A percentile compares a stretch with the other conserved stretches of the same genome.
phyloP scores from a whole-genome alignment of 1,284 basidiomycete species.

The Fomitopsis palustris region DNA sequence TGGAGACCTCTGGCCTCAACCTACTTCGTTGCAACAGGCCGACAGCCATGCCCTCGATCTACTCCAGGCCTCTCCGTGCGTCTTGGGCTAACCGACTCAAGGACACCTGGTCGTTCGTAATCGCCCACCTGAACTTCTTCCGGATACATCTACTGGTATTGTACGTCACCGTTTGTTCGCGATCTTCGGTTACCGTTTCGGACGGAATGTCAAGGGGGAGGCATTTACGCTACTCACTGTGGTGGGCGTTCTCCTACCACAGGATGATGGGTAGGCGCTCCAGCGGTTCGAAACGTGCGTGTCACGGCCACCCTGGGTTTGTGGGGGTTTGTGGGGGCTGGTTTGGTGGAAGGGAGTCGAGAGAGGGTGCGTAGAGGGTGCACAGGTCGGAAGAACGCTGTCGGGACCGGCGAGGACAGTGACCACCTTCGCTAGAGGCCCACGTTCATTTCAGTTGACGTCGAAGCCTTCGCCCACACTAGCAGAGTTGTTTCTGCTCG shows the following conservation, averaged over 20 bases:
- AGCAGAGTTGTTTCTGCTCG: no score
- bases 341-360: no score
- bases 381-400: no score
- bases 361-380: no score
- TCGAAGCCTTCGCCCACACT: no score
- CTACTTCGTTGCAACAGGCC: not conserved
- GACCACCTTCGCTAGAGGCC: no score
- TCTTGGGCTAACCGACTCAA: not conserved
- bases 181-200: not conserved
- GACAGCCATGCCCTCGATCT: slow-evolving; percentile 6
- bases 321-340: no score
- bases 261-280: not conserved
- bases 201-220: not conserved
- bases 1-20: not conserved
- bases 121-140: slow-evolving; percentile 65
- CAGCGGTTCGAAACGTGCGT: not conserved
- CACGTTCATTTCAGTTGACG: no score
- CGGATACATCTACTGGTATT: slow-evolving; percentile 57
- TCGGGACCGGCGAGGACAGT: no score
- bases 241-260: not conserved
- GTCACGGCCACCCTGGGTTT: not conserved
- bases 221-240: not conserved
- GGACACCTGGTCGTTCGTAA: slow-evolving; percentile 20
- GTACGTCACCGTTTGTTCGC: slow-evolving; percentile 30
- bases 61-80: slow-evolving; percentile 1